These are phyloP conservation scores for Penicillium sp. DNA, from an alignment of 2,329 filamentous ascomycete species.

Conservation along the genomic window DNA sequence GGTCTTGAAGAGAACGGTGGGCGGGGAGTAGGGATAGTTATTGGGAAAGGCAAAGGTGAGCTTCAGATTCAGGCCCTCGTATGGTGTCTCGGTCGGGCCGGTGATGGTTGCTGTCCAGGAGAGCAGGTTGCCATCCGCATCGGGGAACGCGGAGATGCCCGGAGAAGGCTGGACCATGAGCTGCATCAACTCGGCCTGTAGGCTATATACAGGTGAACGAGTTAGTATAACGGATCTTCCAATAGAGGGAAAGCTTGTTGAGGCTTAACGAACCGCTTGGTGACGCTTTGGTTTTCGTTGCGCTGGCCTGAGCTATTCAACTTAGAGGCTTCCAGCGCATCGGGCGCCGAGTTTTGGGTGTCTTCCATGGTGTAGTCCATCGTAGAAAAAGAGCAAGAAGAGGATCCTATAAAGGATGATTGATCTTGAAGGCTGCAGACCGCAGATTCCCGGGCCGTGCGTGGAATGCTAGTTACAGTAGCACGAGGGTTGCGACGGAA, in stretches of 20 bases:
- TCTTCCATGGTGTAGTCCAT: slow-evolving; percentile 58
- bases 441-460: slow-evolving; percentile 13
- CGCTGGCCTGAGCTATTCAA: slow-evolving; percentile 53
- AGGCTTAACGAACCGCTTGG: slow-evolving; percentile 60
- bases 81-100: slow-evolving; percentile 86
- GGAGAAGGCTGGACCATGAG: slow-evolving; percentile 94
- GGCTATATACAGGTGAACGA: slow-evolving; percentile 48
- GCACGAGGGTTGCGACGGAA: slow-evolving; percentile 31
- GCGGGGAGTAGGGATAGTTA: slow-evolving; percentile 89
- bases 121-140: slow-evolving; percentile 81
- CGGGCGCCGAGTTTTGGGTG: slow-evolving; percentile 64
- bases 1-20: slow-evolving; percentile 93
- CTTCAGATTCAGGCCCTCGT: slow-evolving; percentile 83
- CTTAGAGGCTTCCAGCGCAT: slow-evolving; percentile 59
- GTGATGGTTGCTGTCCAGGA: slow-evolving; percentile 92
- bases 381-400: slow-evolving; percentile 6
- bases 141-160: slow-evolving; percentile 91
- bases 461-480: slow-evolving; percentile 23
- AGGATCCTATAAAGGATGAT: slow-evolving; percentile 1
- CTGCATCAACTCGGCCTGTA: slow-evolving; percentile 97
- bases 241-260: background rate
- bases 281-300: slow-evolving; percentile 67
- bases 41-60: slow-evolving; percentile 83
- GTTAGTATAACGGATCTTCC: background rate
- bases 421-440: slow-evolving; percentile 12